A percentile compares a stretch with the other conserved stretches of the same genome.
Evolutionary conservation across 768 basidiomycete genomes (phyloP).

Genomic region (Boletus edulis): DNA sequence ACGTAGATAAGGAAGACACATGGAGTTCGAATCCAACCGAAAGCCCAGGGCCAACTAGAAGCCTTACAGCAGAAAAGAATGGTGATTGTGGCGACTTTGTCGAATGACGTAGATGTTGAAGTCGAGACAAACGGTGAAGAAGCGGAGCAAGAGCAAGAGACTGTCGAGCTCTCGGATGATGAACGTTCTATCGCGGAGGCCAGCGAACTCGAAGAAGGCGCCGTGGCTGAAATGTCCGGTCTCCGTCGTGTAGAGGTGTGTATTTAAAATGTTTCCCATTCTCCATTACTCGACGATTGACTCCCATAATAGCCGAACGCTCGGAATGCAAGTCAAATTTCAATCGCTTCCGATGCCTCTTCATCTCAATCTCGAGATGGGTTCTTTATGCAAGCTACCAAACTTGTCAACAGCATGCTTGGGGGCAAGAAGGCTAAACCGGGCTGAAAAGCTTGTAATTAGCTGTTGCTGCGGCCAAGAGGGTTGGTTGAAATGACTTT

Average conservation of each 20-base stretch:
- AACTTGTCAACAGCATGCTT: constrained; percentile 63
- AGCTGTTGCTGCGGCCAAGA: constrained; percentile 83
- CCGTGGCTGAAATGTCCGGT: constrained; percentile 37
- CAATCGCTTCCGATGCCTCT: constrained; percentile 44
- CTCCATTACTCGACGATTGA: constrained; percentile 5
- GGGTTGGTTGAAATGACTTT: constrained; percentile 48
- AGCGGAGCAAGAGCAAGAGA: constrained; percentile 9
- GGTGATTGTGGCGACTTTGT: background rate
- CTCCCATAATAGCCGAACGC: constrained; percentile 11
- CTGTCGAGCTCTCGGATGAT: constrained; percentile 35
- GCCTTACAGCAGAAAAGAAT: constrained; percentile 13
- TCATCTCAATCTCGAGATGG: constrained; percentile 49
- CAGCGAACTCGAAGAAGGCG: constrained; percentile 40
- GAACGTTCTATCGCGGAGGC: constrained; percentile 32
- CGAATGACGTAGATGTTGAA: constrained; percentile 12
- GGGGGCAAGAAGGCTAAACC: constrained; percentile 72
- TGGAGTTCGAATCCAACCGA: constrained; percentile 71
- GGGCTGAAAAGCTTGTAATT: constrained; percentile 78
- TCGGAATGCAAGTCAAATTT: constrained; percentile 54
- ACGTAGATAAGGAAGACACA: constrained; percentile 65
- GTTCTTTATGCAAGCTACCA: constrained; percentile 69
- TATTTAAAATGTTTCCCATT: constrained; percentile 3
- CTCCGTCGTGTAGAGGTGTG: constrained; percentile 44
- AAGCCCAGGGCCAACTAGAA: constrained; percentile 41
- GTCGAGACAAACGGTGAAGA: constrained; percentile 10